Percentiles rank a stretch among this genome's conserved stretches.
Conservation (phyloP, 225 moss, liverwort and hornwort species). For the Straminergon stramineum region DNA sequence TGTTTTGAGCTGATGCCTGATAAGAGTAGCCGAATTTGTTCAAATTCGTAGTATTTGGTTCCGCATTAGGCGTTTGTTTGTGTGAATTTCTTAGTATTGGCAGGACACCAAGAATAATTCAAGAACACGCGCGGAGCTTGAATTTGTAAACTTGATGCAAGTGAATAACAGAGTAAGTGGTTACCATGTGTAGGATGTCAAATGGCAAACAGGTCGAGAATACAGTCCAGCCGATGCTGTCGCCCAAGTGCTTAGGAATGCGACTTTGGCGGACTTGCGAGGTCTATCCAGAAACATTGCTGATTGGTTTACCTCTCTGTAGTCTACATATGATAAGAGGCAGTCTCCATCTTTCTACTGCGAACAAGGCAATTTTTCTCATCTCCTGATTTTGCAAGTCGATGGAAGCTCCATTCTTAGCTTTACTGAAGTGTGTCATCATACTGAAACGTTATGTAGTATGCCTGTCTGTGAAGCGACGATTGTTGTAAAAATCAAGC, state of each 20-base stretch:
- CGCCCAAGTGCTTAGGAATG: constrained; percentile 54
- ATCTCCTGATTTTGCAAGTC: neutral
- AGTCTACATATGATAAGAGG: neutral
- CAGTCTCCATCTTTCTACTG: neutral
- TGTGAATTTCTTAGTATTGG: neutral
- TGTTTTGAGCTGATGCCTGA: neutral
- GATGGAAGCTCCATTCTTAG: neutral
- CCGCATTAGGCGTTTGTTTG: neutral
- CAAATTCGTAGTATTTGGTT: neutral
- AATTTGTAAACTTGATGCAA: neutral
- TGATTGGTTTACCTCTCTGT: constrained; percentile 55
- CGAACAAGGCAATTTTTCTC: neutral
- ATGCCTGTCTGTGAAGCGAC: neutral
- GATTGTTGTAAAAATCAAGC: neutral
- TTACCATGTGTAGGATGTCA: constrained; percentile 51
- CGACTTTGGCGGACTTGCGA: constrained; percentile 65
- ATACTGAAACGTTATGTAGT: neutral
- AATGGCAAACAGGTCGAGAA: constrained; percentile 63
- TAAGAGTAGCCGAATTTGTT: neutral
- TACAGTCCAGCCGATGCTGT: constrained; percentile 80
- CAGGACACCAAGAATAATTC: neutral
- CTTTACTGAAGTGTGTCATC: neutral
- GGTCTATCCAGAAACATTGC: constrained; percentile 47
- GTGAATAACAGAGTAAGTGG: neutral
- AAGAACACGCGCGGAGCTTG: neutral